Conservation (phyloP, 805 yeast species). For the Hanseniaspora clermontiae region DNA sequence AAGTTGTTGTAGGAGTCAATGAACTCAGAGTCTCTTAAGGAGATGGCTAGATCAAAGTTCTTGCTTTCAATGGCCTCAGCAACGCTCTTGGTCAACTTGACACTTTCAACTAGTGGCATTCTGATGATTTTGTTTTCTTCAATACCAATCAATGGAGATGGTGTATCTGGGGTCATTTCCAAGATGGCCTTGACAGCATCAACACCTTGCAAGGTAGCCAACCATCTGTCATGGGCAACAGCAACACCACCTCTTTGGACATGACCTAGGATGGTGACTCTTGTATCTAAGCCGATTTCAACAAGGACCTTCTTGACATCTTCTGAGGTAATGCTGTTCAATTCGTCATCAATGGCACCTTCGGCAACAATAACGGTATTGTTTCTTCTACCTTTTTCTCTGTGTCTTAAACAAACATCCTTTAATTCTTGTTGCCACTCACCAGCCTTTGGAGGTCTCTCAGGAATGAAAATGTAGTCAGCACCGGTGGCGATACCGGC, state of each 20-base stretch:
- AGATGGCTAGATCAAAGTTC: conserved; percentile 58
- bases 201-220: conserved; percentile 71
- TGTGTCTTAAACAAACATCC: conserved; percentile 49
- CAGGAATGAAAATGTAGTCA: conserved; percentile 70
- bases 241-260: conserved; percentile 80
- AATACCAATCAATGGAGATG: conserved; percentile 68
- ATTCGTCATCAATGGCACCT: conserved; percentile 63
- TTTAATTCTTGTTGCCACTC: conserved; percentile 61
- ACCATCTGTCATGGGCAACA: conserved; percentile 56
- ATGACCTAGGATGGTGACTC: conserved; percentile 67
- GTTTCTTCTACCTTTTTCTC: conserved; percentile 61
- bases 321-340: conserved; percentile 52
- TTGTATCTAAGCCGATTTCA: conserved; percentile 57
- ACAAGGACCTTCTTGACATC: conserved; percentile 57
- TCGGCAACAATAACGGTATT: conserved; percentile 74
- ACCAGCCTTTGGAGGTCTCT: conserved; percentile 51
- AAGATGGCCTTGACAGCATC: conserved; percentile 68
- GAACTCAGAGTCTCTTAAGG: conserved; percentile 58
- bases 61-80: conserved; percentile 54
- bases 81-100: conserved; percentile 54
- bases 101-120: conserved; percentile 61
- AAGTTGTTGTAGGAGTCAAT: conserved; percentile 51
- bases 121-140: conserved; percentile 59
- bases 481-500: conserved; percentile 73
- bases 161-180: conserved; percentile 55